Evolutionary conservation across 768 basidiomycete genomes (phyloP).

Genomic region (Lactifluus pinguis): DNA sequence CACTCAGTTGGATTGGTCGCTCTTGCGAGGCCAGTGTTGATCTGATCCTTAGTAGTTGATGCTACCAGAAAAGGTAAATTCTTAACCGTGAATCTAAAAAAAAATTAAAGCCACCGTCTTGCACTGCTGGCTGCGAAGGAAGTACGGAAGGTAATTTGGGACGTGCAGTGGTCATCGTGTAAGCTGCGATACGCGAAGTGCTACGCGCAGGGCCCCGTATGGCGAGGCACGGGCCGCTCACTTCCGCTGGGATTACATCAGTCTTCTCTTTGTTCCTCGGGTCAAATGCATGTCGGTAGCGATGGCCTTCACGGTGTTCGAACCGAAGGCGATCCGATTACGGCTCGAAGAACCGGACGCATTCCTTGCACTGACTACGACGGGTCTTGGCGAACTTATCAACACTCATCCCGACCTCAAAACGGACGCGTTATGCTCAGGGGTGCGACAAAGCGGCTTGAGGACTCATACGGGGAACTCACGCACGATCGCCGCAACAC

Average conservation of each 20-base stretch:
- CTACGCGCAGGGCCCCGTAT: too few relatives aligned
- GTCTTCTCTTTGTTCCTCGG: too few relatives aligned
- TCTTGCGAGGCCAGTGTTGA: constrained; percentile 48
- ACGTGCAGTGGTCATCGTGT: constrained; percentile 1
- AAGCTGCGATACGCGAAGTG: too few relatives aligned
- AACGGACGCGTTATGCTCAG: constrained; percentile 71
- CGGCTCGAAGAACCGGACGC: constrained; percentile 85
- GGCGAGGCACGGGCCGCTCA: neutral
- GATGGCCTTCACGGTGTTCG: constrained; percentile 32
- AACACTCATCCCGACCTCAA: constrained; percentile 81
- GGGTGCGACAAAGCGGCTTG: constrained; percentile 62
- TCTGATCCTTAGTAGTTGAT: constrained; percentile 48
- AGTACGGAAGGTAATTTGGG: constrained; percentile 21
- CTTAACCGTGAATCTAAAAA: neutral
- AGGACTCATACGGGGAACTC: constrained; percentile 58
- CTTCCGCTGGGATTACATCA: too few relatives aligned
- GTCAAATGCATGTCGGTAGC: too few relatives aligned
- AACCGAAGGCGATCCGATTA: constrained; percentile 59
- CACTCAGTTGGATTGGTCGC: constrained; percentile 62
- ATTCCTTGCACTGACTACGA: constrained; percentile 78
- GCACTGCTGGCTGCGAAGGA: constrained; percentile 16
- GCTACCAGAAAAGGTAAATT: neutral
- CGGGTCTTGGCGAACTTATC: constrained; percentile 75
- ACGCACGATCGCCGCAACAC: constrained; percentile 56
- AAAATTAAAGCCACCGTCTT: constrained; percentile 11